phyloP scores from a whole-genome alignment of 257 asterid genomes.

The Petunia axillaris region DNA sequence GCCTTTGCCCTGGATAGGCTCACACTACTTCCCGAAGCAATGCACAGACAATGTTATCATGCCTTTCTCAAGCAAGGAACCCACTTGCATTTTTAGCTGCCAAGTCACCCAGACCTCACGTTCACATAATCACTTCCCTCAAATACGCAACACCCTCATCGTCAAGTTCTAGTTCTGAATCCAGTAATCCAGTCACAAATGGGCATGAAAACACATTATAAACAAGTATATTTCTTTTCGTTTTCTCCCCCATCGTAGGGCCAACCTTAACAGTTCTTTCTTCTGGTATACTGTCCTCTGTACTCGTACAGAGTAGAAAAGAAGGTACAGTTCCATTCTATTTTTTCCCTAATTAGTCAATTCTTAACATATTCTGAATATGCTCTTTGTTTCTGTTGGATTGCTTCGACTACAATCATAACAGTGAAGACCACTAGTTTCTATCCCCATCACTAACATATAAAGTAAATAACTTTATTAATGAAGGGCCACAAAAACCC shows the following conservation, averaged over 20 bases:
- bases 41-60: neutral
- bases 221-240: neutral
- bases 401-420: constrained; percentile 3
- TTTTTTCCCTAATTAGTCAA: neutral
- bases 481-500: no score
- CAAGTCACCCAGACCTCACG: neutral
- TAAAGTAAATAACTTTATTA: neutral
- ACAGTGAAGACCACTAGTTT: constrained; percentile 8
- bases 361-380: neutral
- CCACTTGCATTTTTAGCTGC: constrained; percentile 7
- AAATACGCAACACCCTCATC: neutral
- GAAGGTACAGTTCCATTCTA: constrained; percentile 13
- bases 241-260: neutral
- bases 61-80: constrained; percentile 18
- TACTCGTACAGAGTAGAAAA: neutral
- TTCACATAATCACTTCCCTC: neutral
- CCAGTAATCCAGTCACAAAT: constrained; percentile 4
- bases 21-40: neutral
- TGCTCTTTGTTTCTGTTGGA: constrained; percentile 1
- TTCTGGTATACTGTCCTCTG: constrained; percentile 16
- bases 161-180: constrained; percentile 20
- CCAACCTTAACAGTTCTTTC: constrained; percentile 15
- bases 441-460: neutral
- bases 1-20: neutral
- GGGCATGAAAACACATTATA: neutral